Conservation (phyloP, 305 asterid genomes). For the Fraxinus sp. region DNA sequence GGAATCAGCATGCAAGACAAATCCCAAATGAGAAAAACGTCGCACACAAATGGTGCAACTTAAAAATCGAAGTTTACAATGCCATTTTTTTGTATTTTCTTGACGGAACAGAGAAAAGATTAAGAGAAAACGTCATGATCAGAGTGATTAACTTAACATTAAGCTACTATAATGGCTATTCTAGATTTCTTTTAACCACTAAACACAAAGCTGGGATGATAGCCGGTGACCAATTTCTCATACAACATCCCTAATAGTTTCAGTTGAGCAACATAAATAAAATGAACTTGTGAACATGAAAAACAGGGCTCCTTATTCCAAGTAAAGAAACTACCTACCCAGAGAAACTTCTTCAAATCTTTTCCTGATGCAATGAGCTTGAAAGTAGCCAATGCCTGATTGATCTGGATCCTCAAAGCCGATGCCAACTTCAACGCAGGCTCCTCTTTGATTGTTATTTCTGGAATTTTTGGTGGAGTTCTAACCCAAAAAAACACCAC, state of each 20-base stretch:
- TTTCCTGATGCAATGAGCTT: slow-evolving; percentile 70
- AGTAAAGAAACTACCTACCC: slow-evolving; percentile 39
- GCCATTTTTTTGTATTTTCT: not conserved
- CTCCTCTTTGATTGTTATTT: slow-evolving; percentile 59
- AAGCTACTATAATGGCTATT: not conserved
- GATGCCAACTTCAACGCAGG: slow-evolving; percentile 51
- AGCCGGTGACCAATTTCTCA: not conserved
- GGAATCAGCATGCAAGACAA: not conserved
- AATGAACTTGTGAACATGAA: not conserved
- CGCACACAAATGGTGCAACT: not conserved
- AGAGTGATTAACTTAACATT: not conserved
- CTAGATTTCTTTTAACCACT: not conserved
- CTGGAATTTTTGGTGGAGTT: slow-evolving; percentile 66
- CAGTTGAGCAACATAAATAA: not conserved
- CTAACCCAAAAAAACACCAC: slow-evolving; percentile 26
- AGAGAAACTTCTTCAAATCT: slow-evolving; percentile 65
- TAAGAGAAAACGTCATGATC: not conserved
- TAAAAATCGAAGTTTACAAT: not conserved
- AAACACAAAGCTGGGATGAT: not conserved
- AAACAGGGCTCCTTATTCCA: not conserved
- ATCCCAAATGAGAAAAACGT: not conserved
- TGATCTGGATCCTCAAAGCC: slow-evolving; percentile 56
- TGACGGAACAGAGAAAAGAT: not conserved
- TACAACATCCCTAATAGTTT: not conserved
- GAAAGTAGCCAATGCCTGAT: slow-evolving; percentile 46